These are phyloP conservation scores for Linnemannia hyalina DNA, from an alignment of 192 early-diverging fungal genomes.

Conservation along the genomic window DNA sequence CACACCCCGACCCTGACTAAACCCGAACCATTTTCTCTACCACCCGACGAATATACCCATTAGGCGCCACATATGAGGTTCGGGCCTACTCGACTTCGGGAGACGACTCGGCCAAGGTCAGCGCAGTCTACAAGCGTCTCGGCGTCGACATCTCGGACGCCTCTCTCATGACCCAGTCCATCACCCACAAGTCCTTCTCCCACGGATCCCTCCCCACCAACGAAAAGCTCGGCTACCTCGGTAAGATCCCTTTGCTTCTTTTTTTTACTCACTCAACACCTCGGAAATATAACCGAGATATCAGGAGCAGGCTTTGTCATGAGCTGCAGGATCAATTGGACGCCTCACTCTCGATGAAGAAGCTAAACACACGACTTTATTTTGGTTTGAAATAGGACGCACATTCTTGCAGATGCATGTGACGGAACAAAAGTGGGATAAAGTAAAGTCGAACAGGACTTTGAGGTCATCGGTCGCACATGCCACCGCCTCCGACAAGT, in stretches of 20 bases:
- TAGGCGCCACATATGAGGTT: constrained; percentile 46
- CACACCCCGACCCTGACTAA: neutral
- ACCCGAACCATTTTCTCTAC: neutral
- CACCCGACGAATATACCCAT: neutral
- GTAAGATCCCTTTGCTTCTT: constrained; percentile 8
- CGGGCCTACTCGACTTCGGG: constrained; percentile 19
- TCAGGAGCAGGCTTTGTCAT: neutral
- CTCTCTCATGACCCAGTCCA: constrained; percentile 56
- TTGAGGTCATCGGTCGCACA: constrained; percentile 33
- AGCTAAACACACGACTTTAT: neutral
- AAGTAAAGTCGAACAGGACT: constrained; percentile 46
- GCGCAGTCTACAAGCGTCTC: constrained; percentile 38
- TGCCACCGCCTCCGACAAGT: constrained; percentile 11
- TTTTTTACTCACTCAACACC: neutral
- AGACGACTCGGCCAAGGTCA: constrained; percentile 31
- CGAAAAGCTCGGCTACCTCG: constrained; percentile 52
- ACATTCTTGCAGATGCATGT: constrained; percentile 52
- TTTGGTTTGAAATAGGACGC: constrained; percentile 31
- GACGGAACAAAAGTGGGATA: constrained; percentile 52
- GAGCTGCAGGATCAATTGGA: neutral
- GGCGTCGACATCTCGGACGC: constrained; percentile 55
- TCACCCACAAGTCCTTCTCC: constrained; percentile 65
- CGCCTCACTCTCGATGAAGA: neutral
- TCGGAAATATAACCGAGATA: no score
- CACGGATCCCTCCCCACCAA: constrained; percentile 64